Evolutionary conservation across 129 eudicot genomes (phyloP), one percentile per base, ranked within the genome.

Genomic region (Ambrosia artemisiifolia): DNA sequence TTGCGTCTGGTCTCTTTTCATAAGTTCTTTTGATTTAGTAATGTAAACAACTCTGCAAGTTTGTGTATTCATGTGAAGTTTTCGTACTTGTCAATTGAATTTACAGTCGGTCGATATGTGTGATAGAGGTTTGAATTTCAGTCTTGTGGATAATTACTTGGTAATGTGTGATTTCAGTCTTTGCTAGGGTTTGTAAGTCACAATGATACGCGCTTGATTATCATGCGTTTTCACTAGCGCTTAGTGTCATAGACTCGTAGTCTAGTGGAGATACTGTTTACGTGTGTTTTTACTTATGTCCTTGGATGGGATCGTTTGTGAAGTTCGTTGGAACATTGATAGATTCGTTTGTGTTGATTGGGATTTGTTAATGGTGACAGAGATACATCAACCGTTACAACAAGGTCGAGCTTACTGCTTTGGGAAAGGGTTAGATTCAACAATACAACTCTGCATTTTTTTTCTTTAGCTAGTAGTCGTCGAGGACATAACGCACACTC

Each of bases 341-440:
- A n/a, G n/a, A n/a, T n/a, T n/a, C n/a, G n/a, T n/a, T n/a, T 11
- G 48, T 36, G 38, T 13, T 70, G 76, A 70, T 48, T 14, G 53
- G 53, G 3, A 70, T 16, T 0, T 63, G 60, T 70, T 13, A 30
- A 20, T 44, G 60, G 19, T 70, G 72, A 13, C 77, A 78, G 77
- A 70, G 34, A 53, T 63, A 64, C 72, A 70, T 78, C 71, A 64
- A 30, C 8, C 67, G 82, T 17, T 48, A 71, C 57, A 18, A 78
- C 60, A 78, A 35, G 0, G 72, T 78, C 4, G 66, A 78, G 72
- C 82, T 78, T 35, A 28, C 77, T 5, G 82, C 82, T 28, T 78
- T 70, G 72, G 82, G 82, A 53, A 78, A 11, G 82, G 82, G 82
- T 78, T 40, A 70, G 61, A 70, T 19, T 36, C 42, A 61, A 35